phyloP scores from a whole-genome alignment of 2,329 filamentous ascomycete genomes.

The Aspergillus quadrilineatus region DNA sequence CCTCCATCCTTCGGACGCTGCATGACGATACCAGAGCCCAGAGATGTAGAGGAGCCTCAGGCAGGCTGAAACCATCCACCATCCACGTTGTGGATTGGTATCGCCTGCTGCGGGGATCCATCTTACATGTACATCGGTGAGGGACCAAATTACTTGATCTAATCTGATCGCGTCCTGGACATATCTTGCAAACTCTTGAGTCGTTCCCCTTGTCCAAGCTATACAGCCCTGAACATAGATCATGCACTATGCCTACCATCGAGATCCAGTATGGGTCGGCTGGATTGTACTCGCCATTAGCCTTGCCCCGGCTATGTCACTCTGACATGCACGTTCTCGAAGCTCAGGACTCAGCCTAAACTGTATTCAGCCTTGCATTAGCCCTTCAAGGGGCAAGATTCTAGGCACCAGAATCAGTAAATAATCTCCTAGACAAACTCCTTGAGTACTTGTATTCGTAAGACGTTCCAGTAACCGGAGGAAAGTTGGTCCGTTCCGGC shows the following conservation, averaged over 20 bases:
- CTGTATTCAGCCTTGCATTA: neutral
- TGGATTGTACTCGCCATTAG: neutral
- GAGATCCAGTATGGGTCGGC: no score
- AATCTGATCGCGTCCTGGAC: conserved; percentile 50
- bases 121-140: conserved; percentile 41
- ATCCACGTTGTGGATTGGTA: conserved; percentile 13
- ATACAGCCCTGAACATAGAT: neutral
- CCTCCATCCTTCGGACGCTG: conserved; percentile 9
- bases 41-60: conserved; percentile 18
- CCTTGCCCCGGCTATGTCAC: neutral
- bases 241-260: neutral
- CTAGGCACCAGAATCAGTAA: neutral
- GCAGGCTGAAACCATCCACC: conserved; percentile 24
- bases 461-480: neutral
- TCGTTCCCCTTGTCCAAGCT: neutral
- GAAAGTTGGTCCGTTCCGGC: conserved; percentile 22
- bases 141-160: conserved; percentile 60
- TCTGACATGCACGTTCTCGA: neutral
- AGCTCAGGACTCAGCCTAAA: neutral
- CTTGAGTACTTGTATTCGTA: neutral
- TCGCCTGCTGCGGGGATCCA: conserved; percentile 18
- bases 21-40: conserved; percentile 28
- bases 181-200: neutral
- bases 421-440: neutral
- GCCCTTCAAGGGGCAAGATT: neutral